These are phyloP conservation scores for Candida orba DNA, from an alignment of 805 yeast species.

Conservation along the genomic window DNA sequence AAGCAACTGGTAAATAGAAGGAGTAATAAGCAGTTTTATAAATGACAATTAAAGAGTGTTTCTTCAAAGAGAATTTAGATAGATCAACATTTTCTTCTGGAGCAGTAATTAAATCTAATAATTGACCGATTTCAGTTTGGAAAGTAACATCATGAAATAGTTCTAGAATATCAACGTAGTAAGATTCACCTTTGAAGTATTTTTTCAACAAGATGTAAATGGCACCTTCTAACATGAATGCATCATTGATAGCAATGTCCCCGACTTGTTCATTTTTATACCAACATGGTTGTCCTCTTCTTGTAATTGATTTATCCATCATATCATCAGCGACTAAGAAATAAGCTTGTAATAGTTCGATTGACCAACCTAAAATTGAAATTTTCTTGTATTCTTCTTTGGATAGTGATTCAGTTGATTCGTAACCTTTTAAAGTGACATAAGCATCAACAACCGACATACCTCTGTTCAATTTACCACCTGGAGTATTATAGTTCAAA, in stretches of 20 bases:
- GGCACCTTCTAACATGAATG: constrained; percentile 94
- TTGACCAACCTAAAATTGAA: constrained; percentile 90
- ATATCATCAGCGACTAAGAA: constrained; percentile 97
- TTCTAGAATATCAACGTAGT: constrained; percentile 86
- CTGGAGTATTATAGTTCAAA: constrained; percentile 83
- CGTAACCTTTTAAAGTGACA: constrained; percentile 63
- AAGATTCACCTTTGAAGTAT: constrained; percentile 73
- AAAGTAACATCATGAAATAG: constrained; percentile 95
- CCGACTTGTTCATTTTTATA: constrained; percentile 73
- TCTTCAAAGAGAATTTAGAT: constrained; percentile 74
- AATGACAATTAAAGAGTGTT: constrained; percentile 92
- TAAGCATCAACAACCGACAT: constrained; percentile 92
- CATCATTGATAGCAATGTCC: constrained; percentile 93
- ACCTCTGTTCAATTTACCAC: constrained; percentile 96
- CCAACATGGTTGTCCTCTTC: constrained; percentile 99
- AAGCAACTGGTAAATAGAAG: constrained; percentile 94
- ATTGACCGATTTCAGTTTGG: constrained; percentile 96
- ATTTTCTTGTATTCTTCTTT: constrained; percentile 72
- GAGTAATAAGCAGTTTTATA: constrained; percentile 97
- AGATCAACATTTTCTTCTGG: constrained; percentile 94
- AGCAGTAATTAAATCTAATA: constrained; percentile 91
- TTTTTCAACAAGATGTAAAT: constrained; percentile 84
- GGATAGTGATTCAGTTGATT: constrained; percentile 48
- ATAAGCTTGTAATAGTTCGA: constrained; percentile 92
- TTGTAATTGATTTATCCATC: constrained; percentile 94